Evolutionary conservation across 192 early-diverging fungal species (phyloP), one percentile per base, ranked within the genome.

Genomic region (Rhizoclosmatium sp.): DNA sequence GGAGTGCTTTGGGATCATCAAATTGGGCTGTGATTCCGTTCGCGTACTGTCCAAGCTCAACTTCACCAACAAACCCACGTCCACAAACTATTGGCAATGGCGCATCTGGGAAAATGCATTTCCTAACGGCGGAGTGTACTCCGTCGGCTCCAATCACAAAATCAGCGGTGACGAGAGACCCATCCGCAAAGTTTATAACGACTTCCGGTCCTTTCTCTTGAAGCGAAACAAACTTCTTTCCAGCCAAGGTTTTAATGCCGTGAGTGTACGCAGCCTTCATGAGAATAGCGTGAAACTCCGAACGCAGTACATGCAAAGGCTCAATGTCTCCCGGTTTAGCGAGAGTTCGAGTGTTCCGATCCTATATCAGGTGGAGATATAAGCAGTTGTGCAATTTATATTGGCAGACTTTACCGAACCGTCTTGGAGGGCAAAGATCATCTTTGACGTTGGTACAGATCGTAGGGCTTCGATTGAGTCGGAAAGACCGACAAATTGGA

Each of bases 91-190:
- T 44, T 16, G 66, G 66, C 66, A 5, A 42, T 4, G 47, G 66
- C 4, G 81, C 78, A 59, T 86, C 84, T 9, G 77, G 79, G 21
- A 83, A 48, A 7, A 86, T 44, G 16, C 82, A 9, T 2, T 60
- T 44, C 1, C 82, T 46, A 10, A 72, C 49, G 14, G 5, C 40
- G 2, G 71, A 75, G 23, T 56, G 58, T 14, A 80, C 48, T 16
- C 80, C 80, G 66, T 81, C 80, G 2, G 66, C 64, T 4, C 65
- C 80, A 23, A 81, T 58, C 16, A 81, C 10, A n/a, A 81, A 10
- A 23, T 81, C 73, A 9, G 48, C 80, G 4, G 21, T 45, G 5
- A 19, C 54, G 7, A 23, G 16, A 19, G 54, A 58, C 3, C 67
- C 74, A 46, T 76, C 80, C 10, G 4, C 73, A 47, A 81, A 81